Conservation (phyloP, 352 stramenopile genomes). For the Halophytophthora batemanensis region DNA sequence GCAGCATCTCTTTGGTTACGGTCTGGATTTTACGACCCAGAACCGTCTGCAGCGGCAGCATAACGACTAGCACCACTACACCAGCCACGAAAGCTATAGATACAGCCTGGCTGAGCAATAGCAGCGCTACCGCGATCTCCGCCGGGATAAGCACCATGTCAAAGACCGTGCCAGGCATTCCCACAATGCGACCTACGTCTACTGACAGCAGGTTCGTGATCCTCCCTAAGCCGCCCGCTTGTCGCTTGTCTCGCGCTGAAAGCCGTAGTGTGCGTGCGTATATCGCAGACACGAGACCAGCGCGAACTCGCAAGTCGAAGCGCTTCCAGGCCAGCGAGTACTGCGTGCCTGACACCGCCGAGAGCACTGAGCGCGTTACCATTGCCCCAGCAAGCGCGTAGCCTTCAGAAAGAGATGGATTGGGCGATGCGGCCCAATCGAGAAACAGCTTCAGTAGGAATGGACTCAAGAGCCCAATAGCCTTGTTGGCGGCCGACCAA, state of each 20-base stretch:
- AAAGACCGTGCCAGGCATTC: conserved; percentile 71
- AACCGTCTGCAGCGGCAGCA: conserved; percentile 83
- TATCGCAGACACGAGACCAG: conserved; percentile 66
- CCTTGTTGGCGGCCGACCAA: conserved; percentile 77
- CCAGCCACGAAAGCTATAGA: conserved; percentile 85
- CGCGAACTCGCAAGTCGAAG: conserved; percentile 70
- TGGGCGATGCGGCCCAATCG: conserved; percentile 53
- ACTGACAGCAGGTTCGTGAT: conserved; percentile 81
- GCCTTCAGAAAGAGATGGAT: conserved; percentile 35
- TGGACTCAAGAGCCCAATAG: conserved; percentile 58
- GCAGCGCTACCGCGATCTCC: conserved; percentile 73
- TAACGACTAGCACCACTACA: conserved; percentile 64
- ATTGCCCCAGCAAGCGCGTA: conserved; percentile 63
- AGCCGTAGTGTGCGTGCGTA: conserved; percentile 56
- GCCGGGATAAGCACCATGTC: conserved; percentile 75
- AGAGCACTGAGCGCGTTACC: conserved; percentile 46
- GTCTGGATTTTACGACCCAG: conserved; percentile 76
- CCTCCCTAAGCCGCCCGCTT: conserved; percentile 43
- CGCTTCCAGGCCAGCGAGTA: conserved; percentile 76
- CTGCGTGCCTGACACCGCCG: conserved; percentile 69
- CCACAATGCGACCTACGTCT: conserved; percentile 70
- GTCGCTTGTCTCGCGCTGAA: conserved; percentile 23
- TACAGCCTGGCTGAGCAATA: conserved; percentile 71
- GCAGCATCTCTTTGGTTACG: conserved; percentile 69
- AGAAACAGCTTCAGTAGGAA: conserved; percentile 81